Percentiles rank a stretch among this genome's conserved stretches.
Conservation (phyloP, 176 grass and related monocot genomes). For the Oryza coarctata region DNA sequence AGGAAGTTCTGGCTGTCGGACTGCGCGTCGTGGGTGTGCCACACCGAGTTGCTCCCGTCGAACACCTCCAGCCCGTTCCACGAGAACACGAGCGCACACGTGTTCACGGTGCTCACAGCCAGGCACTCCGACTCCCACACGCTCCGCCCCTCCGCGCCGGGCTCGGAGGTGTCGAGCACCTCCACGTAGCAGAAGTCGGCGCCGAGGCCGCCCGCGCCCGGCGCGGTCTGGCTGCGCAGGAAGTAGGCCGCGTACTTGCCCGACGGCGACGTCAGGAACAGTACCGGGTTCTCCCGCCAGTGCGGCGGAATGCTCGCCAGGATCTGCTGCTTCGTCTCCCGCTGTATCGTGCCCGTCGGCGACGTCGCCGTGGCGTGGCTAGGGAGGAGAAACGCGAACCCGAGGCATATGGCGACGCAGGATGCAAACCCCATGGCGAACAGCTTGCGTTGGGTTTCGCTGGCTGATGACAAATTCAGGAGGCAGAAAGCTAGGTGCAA, state of each 20-base stretch:
- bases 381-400: slow-evolving; percentile 18
- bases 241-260: slow-evolving; percentile 73
- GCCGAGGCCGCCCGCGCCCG: slow-evolving; percentile 69
- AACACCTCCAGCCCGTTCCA: slow-evolving; percentile 81
- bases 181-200: slow-evolving; percentile 92
- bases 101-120: slow-evolving; percentile 68
- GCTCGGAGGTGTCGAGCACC: slow-evolving; percentile 53
- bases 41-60: slow-evolving; percentile 78
- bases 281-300: slow-evolving; percentile 45
- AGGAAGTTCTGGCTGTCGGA: slow-evolving; percentile 61
- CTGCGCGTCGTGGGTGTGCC: slow-evolving; percentile 57
- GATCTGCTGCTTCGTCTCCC: slow-evolving; percentile 82
- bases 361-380: slow-evolving; percentile 2
- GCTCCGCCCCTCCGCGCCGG: slow-evolving; percentile 42
- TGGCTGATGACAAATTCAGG: neutral
- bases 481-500: neutral
- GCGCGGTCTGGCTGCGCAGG: slow-evolving; percentile 48
- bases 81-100: slow-evolving; percentile 74
- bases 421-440: slow-evolving; percentile 32
- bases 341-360: slow-evolving; percentile 50
- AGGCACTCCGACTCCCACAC: slow-evolving; percentile 96
- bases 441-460: neutral
- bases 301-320: slow-evolving; percentile 73
- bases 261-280: slow-evolving; percentile 69
- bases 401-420: slow-evolving; percentile 18